Evolutionary conservation across 768 basidiomycete species (phyloP).

Genomic region (Boletus eberwhitei): DNA sequence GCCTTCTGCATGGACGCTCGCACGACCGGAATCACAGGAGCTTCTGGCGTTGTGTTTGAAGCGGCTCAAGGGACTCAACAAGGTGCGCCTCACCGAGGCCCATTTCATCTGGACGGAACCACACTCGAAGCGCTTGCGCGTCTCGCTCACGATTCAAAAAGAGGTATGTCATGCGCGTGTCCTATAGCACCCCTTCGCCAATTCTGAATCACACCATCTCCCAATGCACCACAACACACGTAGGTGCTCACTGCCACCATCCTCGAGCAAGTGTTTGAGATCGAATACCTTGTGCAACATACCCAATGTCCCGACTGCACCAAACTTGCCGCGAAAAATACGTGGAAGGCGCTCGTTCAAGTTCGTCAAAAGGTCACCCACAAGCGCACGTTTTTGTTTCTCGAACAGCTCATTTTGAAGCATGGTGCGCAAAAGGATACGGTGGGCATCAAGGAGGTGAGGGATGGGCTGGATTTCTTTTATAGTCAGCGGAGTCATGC

Average conservation of each 20-base stretch:
- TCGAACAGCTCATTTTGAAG: constrained; percentile 96
- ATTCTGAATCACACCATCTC: neutral
- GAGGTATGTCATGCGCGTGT: constrained; percentile 54
- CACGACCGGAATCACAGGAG: constrained; percentile 88
- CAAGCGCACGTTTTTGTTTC: constrained; percentile 95
- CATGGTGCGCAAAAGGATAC: constrained; percentile 97
- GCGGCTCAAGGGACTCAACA: constrained; percentile 90
- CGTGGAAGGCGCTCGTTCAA: constrained; percentile 97
- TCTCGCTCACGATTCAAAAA: constrained; percentile 97
- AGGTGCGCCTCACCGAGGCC: constrained; percentile 95
- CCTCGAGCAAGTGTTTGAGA: constrained; percentile 95
- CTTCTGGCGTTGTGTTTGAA: constrained; percentile 91
- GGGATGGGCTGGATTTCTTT: constrained; percentile 96
- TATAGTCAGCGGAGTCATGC: constrained; percentile 89
- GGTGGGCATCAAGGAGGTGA: constrained; percentile 86
- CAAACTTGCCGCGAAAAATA: constrained; percentile 94
- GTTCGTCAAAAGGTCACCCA: constrained; percentile 99
- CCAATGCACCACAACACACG: constrained; percentile 11
- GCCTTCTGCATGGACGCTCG: constrained; percentile 81
- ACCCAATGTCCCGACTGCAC: constrained; percentile 96
- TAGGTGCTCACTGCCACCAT: constrained; percentile 92
- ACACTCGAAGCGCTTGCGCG: constrained; percentile 87
- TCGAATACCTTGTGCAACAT: constrained; percentile 92
- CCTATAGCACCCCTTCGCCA: too few relatives aligned
- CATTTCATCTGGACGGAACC: constrained; percentile 99